A percentile compares a stretch with the other conserved stretches of the same genome.
These are phyloP conservation scores for Nosema granulosis DNA, from an alignment of 371 early-diverging fungal genomes.

Conservation along the genomic window DNA sequence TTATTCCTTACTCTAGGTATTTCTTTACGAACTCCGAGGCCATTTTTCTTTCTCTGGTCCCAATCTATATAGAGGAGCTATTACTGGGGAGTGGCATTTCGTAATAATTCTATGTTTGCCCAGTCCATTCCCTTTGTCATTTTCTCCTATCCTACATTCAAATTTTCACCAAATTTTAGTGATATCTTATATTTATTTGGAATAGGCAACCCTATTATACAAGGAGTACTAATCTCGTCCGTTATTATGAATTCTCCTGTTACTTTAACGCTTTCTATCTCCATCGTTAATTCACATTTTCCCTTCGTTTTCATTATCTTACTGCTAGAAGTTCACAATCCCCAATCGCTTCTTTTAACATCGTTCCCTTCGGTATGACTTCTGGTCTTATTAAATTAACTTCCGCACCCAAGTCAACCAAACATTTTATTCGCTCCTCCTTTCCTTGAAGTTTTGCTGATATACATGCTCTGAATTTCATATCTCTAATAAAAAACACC, in stretches of 20 bases:
- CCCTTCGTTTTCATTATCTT: not conserved
- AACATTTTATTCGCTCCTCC: not conserved
- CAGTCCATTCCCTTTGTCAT: not conserved
- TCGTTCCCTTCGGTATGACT: not conserved
- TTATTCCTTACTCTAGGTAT: slow-evolving; percentile 35
- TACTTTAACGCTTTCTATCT: not conserved
- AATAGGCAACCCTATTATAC: not conserved
- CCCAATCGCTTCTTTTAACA: too few relatives aligned
- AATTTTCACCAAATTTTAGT: slow-evolving; percentile 1
- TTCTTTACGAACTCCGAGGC: slow-evolving; percentile 6
- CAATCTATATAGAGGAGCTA: not conserved
- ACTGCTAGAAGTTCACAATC: not conserved
- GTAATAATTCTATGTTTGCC: not conserved
- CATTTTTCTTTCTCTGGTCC: not conserved
- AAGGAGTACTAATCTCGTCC: not conserved
- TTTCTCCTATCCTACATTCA: not conserved
- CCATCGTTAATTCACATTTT: not conserved
- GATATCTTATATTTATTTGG: not conserved
- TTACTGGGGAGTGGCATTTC: not conserved
- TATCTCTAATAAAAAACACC: not conserved
- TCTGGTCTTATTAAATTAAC: slow-evolving; percentile 16
- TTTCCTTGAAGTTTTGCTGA: not conserved
- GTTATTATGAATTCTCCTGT: slow-evolving; percentile 1
- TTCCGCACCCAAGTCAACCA: slow-evolving; percentile 4
- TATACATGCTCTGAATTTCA: not conserved